A percentile compares a stretch with the other conserved stretches of the same genome.
Evolutionary conservation across 192 early-diverging fungal species (phyloP).

Genomic region (Cladochytrium replicatum): DNA sequence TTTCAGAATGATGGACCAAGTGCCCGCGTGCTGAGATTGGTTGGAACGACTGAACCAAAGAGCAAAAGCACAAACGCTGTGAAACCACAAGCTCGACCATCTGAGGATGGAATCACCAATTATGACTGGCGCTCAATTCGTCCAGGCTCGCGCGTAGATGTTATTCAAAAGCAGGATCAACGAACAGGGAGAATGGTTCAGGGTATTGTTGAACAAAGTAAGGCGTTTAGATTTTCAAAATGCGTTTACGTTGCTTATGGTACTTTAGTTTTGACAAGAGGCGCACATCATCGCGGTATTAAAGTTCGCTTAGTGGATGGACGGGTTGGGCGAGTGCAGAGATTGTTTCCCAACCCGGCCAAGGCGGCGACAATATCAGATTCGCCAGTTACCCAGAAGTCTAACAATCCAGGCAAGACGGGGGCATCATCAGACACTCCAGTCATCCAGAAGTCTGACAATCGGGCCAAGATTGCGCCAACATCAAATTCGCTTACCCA

Average conservation of each 20-base stretch:
- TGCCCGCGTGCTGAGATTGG: background rate
- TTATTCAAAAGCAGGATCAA: conserved; percentile 31
- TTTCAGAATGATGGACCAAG: conserved; percentile 2
- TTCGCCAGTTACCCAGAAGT: background rate
- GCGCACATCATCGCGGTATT: conserved; percentile 28
- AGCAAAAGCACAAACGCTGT: conserved; percentile 8
- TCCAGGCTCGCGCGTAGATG: conserved; percentile 14
- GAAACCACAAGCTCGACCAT: conserved; percentile 9
- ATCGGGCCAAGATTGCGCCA: background rate
- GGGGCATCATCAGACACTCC: background rate
- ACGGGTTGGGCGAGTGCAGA: conserved; percentile 29
- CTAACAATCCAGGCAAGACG: background rate
- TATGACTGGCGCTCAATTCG: background rate
- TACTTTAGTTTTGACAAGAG: conserved; percentile 17
- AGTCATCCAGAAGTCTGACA: conserved; percentile 4
- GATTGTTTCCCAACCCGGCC: conserved; percentile 1
- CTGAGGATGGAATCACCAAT: background rate
- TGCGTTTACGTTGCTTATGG: background rate
- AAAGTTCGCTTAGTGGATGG: conserved; percentile 32
- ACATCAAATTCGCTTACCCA: background rate
- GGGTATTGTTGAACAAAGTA: conserved; percentile 23
- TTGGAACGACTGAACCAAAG: too few species aligned
- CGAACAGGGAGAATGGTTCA: conserved; percentile 18
- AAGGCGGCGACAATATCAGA: background rate
- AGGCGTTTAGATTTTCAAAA: background rate